Conservation (phyloP, 345 rosid genomes). For the Erucastrum elatum region DNA sequence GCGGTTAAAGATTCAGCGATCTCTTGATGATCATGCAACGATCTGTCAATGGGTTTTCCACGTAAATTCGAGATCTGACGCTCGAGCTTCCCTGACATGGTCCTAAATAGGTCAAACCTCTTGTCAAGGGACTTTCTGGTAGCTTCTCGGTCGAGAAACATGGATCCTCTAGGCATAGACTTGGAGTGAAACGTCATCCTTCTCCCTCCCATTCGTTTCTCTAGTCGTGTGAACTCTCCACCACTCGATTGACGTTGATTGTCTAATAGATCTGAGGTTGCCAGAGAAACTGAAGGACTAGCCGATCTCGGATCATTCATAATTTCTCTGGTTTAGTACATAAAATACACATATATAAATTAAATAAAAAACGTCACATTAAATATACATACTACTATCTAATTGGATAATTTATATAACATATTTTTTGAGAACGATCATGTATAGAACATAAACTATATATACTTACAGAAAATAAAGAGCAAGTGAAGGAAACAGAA, state of each 20-base stretch:
- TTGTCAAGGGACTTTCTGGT: slow-evolving; percentile 49
- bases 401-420: neutral
- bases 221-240: slow-evolving; percentile 28
- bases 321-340: neutral
- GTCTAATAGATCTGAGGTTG: slow-evolving; percentile 22
- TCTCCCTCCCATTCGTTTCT: slow-evolving; percentile 22
- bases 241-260: slow-evolving; percentile 11
- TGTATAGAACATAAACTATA: neutral
- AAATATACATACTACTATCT: neutral
- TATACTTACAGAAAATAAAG: slow-evolving; percentile 16
- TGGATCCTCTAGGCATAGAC: slow-evolving; percentile 58
- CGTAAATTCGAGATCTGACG: slow-evolving; percentile 69
- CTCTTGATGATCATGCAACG: slow-evolving; percentile 37
- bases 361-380: neutral
- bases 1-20: slow-evolving; percentile 57
- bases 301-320: slow-evolving; percentile 27
- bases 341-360: neutral
- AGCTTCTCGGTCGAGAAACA: slow-evolving; percentile 24
- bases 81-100: slow-evolving; percentile 88
- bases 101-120: slow-evolving; percentile 78
- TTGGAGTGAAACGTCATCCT: slow-evolving; percentile 54
- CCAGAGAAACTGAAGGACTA: slow-evolving; percentile 23
- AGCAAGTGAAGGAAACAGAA: slow-evolving; percentile 21
- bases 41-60: slow-evolving; percentile 44
- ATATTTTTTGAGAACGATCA: neutral